Percentiles rank a stretch among this genome's conserved stretches.
Evolutionary conservation across 352 stramenopile species (phyloP).

Genomic region (Chrysophaeum taylorii): DNA sequence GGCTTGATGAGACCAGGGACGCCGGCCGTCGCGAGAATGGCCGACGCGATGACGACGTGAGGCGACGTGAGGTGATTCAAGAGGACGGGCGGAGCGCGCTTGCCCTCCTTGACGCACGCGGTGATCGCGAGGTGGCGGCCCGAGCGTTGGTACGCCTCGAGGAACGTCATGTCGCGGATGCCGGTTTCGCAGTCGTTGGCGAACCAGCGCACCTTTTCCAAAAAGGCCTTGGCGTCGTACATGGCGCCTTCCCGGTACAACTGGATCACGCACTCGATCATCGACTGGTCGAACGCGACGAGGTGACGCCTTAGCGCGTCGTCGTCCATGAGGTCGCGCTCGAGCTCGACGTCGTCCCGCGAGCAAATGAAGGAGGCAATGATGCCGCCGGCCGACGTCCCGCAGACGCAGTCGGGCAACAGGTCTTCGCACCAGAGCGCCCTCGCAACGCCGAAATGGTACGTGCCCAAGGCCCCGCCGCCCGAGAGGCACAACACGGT

Average conservation of each 20-base stretch:
- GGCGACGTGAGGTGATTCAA: constrained; percentile 57
- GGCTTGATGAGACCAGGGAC: constrained; percentile 55
- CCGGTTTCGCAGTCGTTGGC: background rate
- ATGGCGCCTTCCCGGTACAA: constrained; percentile 39
- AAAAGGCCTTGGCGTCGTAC: constrained; percentile 48
- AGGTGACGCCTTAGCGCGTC: constrained; percentile 18
- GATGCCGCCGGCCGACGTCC: constrained; percentile 50
- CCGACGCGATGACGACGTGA: constrained; percentile 52
- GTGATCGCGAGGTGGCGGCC: constrained; percentile 52
- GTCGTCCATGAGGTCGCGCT: constrained; percentile 41
- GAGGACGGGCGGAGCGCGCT: constrained; percentile 52
- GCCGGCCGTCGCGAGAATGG: constrained; percentile 44
- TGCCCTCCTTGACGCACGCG: constrained; percentile 50
- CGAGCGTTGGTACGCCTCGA: constrained; percentile 57
- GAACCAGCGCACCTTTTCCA: constrained; percentile 35
- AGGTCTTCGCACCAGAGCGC: constrained; percentile 41
- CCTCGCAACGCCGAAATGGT: constrained; percentile 87
- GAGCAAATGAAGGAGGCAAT: constrained; percentile 54
- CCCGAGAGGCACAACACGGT: constrained; percentile 88
- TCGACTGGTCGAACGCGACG: constrained; percentile 42
- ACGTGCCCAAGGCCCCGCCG: constrained; percentile 83
- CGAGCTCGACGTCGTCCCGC: constrained; percentile 46
- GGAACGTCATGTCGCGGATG: constrained; percentile 51
- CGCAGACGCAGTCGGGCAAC: constrained; percentile 50
- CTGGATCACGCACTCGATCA: constrained; percentile 37